Conservation (phyloP, 2,329 filamentous ascomycete genomes). For the Talaromyces sp. region DNA sequence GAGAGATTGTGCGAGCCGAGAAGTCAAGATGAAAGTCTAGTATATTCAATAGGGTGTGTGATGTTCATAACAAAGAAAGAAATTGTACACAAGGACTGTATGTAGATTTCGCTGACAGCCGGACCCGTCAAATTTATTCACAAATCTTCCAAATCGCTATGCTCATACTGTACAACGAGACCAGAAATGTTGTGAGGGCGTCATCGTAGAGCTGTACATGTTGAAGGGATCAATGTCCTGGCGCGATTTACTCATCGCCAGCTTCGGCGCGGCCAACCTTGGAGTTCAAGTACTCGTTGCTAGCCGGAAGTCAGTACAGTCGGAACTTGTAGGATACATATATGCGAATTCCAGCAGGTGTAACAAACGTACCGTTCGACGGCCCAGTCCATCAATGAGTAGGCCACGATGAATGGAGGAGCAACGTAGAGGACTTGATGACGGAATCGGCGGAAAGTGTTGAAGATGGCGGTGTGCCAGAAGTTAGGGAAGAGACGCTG, state of each 20-base stretch:
- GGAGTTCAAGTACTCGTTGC: slow-evolving; percentile 51
- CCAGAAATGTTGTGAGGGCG: not conserved
- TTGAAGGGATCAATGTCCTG: not conserved
- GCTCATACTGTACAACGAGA: slow-evolving; percentile 15
- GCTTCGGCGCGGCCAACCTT: slow-evolving; percentile 44
- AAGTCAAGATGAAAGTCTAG: not conserved
- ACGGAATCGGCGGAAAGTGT: slow-evolving; percentile 83
- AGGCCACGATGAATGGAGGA: slow-evolving; percentile 72
- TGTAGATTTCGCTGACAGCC: not conserved
- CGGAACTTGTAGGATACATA: not conserved
- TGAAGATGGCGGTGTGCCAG: slow-evolving; percentile 83
- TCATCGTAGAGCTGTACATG: slow-evolving; percentile 10
- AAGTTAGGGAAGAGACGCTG: slow-evolving; percentile 82
- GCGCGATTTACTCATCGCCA: slow-evolving; percentile 28
- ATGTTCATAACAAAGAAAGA: slow-evolving; percentile 4
- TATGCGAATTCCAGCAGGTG: too few species aligned
- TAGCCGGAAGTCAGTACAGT: slow-evolving; percentile 22
- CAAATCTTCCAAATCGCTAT: slow-evolving; percentile 6
- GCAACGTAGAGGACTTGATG: slow-evolving; percentile 85
- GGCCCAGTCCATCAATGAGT: slow-evolving; percentile 86
- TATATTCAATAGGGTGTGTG: not conserved
- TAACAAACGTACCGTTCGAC: slow-evolving; percentile 66
- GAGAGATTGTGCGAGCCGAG: not conserved
- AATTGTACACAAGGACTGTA: slow-evolving; percentile 12
- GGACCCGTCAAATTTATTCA: slow-evolving; percentile 1